These are phyloP conservation scores for Pseudotsuga menziesii DNA, from an alignment of 75 land plant species.

Conservation along the genomic window DNA sequence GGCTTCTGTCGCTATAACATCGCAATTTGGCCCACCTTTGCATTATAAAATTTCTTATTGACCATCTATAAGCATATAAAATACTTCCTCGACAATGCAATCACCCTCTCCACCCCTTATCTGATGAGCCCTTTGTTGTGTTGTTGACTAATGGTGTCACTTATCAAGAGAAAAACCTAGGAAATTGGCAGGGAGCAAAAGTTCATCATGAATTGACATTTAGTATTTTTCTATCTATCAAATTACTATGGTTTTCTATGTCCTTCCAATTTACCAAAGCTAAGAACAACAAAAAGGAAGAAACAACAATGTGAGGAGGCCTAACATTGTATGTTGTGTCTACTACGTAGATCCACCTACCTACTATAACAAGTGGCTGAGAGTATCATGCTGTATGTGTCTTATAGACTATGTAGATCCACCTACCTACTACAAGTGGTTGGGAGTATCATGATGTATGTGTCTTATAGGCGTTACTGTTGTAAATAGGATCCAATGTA, in stretches of 20 bases:
- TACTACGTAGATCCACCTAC: background rate
- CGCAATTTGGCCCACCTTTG: background rate
- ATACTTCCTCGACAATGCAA: too few species aligned
- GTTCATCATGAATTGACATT: background rate
- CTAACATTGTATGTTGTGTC: background rate
- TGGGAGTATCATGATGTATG: background rate
- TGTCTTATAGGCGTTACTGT: background rate
- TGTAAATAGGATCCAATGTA: background rate
- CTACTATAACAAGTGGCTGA: background rate
- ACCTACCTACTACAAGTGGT: background rate
- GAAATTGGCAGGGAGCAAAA: background rate
- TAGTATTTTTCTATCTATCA: too few species aligned
- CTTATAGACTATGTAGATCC: background rate
- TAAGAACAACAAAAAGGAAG: background rate
- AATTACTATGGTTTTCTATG: too few species aligned
- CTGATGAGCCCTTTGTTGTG: too few species aligned
- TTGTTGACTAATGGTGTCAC: background rate
- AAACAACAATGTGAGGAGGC: background rate
- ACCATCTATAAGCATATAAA: too few species aligned
- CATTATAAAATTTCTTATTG: too few species aligned
- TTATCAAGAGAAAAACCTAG: background rate
- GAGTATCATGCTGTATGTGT: background rate
- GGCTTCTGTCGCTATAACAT: too few species aligned
- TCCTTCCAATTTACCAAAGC: background rate
- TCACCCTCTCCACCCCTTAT: too few species aligned